phyloP scores from a whole-genome alignment of 768 basidiomycete genomes.

The Mycena haematopus region DNA sequence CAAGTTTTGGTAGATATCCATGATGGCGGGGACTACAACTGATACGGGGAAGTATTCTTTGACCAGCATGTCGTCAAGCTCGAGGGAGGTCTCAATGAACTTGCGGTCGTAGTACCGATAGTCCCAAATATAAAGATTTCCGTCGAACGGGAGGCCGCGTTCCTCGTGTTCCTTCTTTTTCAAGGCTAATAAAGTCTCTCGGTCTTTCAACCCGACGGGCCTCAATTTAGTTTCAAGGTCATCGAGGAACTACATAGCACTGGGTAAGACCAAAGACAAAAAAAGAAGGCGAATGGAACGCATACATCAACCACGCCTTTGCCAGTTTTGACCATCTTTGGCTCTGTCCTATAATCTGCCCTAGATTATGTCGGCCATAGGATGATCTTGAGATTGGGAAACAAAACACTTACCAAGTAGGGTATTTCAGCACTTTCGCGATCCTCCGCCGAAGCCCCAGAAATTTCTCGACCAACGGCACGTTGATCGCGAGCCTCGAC shows the following conservation, averaged over 20 bases:
- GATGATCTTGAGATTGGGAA: background rate
- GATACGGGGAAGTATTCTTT: slow-evolving; percentile 92
- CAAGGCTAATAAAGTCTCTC: slow-evolving; percentile 67
- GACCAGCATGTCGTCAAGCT: slow-evolving; percentile 77
- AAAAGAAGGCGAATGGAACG: slow-evolving; percentile 11
- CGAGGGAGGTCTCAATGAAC: slow-evolving; percentile 69
- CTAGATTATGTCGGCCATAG: slow-evolving; percentile 30
- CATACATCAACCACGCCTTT: slow-evolving; percentile 62
- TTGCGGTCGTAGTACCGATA: slow-evolving; percentile 77
- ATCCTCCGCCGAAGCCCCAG: slow-evolving; percentile 75
- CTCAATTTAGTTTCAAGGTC: slow-evolving; percentile 77
- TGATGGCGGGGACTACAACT: slow-evolving; percentile 81
- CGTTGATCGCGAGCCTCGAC: slow-evolving; percentile 70
- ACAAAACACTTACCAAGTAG: slow-evolving; percentile 57
- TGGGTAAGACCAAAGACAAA: slow-evolving; percentile 12
- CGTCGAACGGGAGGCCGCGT: slow-evolving; percentile 67
- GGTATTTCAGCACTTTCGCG: slow-evolving; percentile 70
- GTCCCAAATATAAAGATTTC: slow-evolving; percentile 84
- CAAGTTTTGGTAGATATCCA: slow-evolving; percentile 83
- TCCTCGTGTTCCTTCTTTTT: slow-evolving; percentile 78
- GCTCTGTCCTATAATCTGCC: slow-evolving; percentile 86
- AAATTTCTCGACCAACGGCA: slow-evolving; percentile 69
- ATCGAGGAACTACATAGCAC: slow-evolving; percentile 64
- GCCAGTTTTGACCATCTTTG: slow-evolving; percentile 84
- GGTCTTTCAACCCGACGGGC: slow-evolving; percentile 75